Evolutionary conservation across 2,329 filamentous ascomycete genomes (phyloP).

Genomic region (Microascus cirrosus): DNA sequence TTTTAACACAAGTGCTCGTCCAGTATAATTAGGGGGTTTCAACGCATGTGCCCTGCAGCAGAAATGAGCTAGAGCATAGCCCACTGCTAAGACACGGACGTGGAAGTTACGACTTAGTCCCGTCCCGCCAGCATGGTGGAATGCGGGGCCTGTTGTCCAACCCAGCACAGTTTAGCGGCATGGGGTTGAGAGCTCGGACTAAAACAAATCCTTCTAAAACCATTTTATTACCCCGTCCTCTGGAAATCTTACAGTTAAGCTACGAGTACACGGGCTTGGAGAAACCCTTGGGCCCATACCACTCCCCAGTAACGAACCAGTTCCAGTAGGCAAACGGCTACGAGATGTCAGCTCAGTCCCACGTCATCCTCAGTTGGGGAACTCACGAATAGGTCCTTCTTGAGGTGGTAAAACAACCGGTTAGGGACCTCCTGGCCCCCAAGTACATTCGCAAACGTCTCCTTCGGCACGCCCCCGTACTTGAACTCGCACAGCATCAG

Average conservation of each 20-base stretch:
- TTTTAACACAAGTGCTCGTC: too few relatives aligned
- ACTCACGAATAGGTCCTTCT: conserved; percentile 28
- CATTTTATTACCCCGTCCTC: background rate
- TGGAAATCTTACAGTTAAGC: background rate
- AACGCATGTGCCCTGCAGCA: too few relatives aligned
- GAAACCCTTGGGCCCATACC: conserved; percentile 16
- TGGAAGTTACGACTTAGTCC: too few relatives aligned
- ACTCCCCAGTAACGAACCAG: conserved; percentile 18
- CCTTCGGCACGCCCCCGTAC: conserved; percentile 31
- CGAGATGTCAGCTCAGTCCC: background rate
- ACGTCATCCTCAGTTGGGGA: background rate
- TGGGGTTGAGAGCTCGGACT: too few relatives aligned
- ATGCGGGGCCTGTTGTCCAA: too few relatives aligned
- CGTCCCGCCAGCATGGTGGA: too few relatives aligned
- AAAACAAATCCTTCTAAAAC: background rate
- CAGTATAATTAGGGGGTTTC: too few relatives aligned
- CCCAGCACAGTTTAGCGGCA: too few relatives aligned
- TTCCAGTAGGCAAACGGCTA: conserved; percentile 17
- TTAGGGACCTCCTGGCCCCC: conserved; percentile 26
- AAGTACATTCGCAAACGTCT: conserved; percentile 25
- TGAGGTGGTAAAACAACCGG: conserved; percentile 27
- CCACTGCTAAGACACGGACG: too few relatives aligned
- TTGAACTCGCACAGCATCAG: conserved; percentile 36
- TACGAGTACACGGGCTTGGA: background rate
- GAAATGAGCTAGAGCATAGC: too few relatives aligned